Conservation (phyloP, 306 rosid species). For the Cucurbita argyrosperma region DNA sequence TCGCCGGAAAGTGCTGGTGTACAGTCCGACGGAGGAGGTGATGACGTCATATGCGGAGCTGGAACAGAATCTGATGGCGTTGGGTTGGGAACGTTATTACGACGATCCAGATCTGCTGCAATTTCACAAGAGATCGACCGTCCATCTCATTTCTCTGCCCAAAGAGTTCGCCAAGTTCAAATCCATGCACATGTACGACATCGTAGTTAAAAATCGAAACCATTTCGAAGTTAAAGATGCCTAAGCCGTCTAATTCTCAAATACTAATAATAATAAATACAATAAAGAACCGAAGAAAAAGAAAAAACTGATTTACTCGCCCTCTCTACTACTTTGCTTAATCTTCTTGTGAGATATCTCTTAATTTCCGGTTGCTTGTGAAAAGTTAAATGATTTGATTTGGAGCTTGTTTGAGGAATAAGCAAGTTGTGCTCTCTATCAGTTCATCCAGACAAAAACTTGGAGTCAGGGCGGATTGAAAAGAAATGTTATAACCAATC, state of each 20-base stretch:
- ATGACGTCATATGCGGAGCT: slow-evolving; percentile 42
- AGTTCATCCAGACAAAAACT: too few relatives aligned
- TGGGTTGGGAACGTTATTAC: slow-evolving; percentile 89
- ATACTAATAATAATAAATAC: background rate
- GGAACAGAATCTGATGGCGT: slow-evolving; percentile 37
- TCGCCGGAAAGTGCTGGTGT: slow-evolving; percentile 57
- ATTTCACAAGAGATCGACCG: slow-evolving; percentile 72
- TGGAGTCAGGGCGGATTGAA: too few relatives aligned
- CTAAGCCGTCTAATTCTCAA: background rate
- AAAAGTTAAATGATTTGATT: too few relatives aligned
- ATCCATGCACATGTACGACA: slow-evolving; percentile 92
- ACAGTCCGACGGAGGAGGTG: slow-evolving; percentile 45
- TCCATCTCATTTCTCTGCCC: slow-evolving; percentile 80
- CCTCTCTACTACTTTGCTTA: background rate
- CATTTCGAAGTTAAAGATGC: slow-evolving; percentile 64
- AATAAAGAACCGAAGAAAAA: background rate
- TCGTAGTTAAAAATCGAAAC: slow-evolving; percentile 80
- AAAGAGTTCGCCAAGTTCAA: slow-evolving; percentile 60
- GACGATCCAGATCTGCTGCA: slow-evolving; percentile 80
- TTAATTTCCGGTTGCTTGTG: too few relatives aligned
- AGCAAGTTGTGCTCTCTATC: too few relatives aligned
- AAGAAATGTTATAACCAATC: too few relatives aligned
- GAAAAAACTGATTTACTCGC: background rate
- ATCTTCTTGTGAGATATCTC: background rate
- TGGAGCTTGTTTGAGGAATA: too few relatives aligned